These are phyloP conservation scores for Cercospora berteroae DNA, from an alignment of 2,329 filamentous ascomycete genomes.

Conservation along the genomic window DNA sequence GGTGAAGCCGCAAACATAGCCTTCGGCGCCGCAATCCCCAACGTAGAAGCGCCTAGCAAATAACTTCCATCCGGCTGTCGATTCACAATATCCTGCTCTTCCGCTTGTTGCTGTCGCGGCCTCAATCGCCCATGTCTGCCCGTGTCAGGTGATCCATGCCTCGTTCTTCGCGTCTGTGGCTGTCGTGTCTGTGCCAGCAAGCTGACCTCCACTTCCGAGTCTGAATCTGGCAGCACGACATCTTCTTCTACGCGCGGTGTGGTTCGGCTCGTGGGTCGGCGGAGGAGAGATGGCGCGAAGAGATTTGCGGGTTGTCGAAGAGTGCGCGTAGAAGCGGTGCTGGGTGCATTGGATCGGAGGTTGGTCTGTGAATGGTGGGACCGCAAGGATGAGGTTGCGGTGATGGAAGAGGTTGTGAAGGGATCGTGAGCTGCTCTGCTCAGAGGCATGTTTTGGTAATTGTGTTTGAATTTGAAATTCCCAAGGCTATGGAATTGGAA, in stretches of 20 bases:
- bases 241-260: slow-evolving; percentile 31
- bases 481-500: background rate
- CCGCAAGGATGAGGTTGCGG: slow-evolving; percentile 21
- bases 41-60: slow-evolving; percentile 23
- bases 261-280: slow-evolving; percentile 27
- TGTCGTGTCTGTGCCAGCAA: background rate
- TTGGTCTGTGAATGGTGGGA: slow-evolving; percentile 26
- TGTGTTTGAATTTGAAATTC: background rate
- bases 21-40: slow-evolving; percentile 6
- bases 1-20: slow-evolving; percentile 14
- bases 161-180: slow-evolving; percentile 17
- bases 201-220: slow-evolving; percentile 25
- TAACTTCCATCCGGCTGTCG: slow-evolving; percentile 31
- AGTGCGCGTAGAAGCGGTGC: slow-evolving; percentile 28
- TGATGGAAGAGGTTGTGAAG: slow-evolving; percentile 25
- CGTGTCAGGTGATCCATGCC: slow-evolving; percentile 25
- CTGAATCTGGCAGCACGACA: slow-evolving; percentile 31
- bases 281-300: slow-evolving; percentile 30
- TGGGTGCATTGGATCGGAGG: slow-evolving; percentile 28
- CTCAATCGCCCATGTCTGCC: slow-evolving; percentile 13
- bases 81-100: slow-evolving; percentile 32
- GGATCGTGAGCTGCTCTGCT: slow-evolving; percentile 26
- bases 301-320: slow-evolving; percentile 29
- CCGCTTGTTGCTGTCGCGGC: slow-evolving; percentile 19
- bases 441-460: slow-evolving; percentile 7